Percentiles rank a stretch among this genome's conserved stretches.
These are phyloP conservation scores for Phytophthora podocarpi DNA, from an alignment of 352 stramenopile species.

Conservation along the genomic window DNA sequence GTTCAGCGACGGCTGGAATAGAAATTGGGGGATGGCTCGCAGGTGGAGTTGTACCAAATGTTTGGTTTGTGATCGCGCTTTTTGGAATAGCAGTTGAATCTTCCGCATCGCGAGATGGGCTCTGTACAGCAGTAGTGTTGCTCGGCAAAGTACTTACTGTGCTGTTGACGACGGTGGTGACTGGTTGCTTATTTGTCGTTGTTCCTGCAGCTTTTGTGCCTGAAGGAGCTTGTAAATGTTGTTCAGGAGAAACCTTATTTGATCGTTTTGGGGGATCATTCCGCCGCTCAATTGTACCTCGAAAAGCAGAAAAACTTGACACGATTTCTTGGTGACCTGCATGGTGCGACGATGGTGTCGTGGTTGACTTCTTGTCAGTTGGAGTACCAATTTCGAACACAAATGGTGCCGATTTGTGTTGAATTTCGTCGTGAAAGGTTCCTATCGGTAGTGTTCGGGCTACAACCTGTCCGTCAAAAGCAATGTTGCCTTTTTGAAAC, in stretches of 20 bases:
- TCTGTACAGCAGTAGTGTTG: neutral
- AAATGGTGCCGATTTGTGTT: constrained; percentile 37
- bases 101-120: neutral
- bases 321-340: constrained; percentile 21
- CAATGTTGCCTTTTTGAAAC: constrained; percentile 63
- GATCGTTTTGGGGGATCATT: constrained; percentile 11
- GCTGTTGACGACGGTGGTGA: neutral
- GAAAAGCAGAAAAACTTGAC: constrained; percentile 39
- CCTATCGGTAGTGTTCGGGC: constrained; percentile 13
- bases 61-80: neutral
- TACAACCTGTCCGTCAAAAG: constrained; percentile 47
- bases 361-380: neutral
- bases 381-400: constrained; percentile 31
- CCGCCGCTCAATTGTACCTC: constrained; percentile 30
- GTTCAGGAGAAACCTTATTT: constrained; percentile 15
- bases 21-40: neutral
- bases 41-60: neutral
- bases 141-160: neutral
- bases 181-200: neutral
- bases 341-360: neutral
- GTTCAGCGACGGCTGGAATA: neutral
- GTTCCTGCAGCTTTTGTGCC: neutral
- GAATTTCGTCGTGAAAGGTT: constrained; percentile 38
- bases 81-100: neutral
- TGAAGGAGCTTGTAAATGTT: neutral